Base-by-base conservation (phyloP, 106 monocot species). In the Alisma plantagoaquatica region DNA sequence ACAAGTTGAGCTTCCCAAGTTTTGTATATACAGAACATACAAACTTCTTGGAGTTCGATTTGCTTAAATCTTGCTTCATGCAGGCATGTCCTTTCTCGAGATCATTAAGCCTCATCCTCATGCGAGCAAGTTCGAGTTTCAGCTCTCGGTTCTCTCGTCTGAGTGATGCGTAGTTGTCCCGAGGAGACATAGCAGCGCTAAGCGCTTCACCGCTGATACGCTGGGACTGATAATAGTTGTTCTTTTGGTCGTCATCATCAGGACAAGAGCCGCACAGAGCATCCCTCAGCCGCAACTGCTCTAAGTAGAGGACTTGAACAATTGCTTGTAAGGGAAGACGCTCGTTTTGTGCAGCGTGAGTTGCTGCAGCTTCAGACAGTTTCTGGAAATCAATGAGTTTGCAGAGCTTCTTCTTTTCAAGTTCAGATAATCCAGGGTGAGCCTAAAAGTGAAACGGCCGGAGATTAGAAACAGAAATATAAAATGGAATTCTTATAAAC, bases 91-190 rank as follows among this genome's bases (percentile, higher is more conserved):
- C 86, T 61, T 71, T 76, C 56, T 86, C 86, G 12, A 86, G 76
- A 57, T 86, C 77, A 41, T 56, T 77, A 20, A 81, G 70, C 16
- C 86, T 49, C 32, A 64, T 47, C n/a, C 68, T 45, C 76, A 86
- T 80, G 33, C 73, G 48, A 0, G 57, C 73, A 16, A 86, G 57
- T 52, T 86, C 80, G 27, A 86, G 67, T 43, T 80, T 80, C 33
- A 86, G 43, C 46, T 80, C 85, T 9, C 70, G 60, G 50, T 86
- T 86, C 72, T 86, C 80, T 51, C 85, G 68, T 25, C 75, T 76
- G 16, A 80, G 32, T 0, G 69, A 60, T 8, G 70, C 57, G 20
- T 77, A 76, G 46, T 73, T 70, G 45, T 80, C 79, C 9, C 53
- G 65, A 17, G 73, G 70, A 8, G 76, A 74, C 35, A 59, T 32